A percentile compares a stretch with the other conserved stretches of the same genome.
phyloP scores from a whole-genome alignment of 1,284 basidiomycete genomes.

The Cutaneotrichosporon cavernicola region DNA sequence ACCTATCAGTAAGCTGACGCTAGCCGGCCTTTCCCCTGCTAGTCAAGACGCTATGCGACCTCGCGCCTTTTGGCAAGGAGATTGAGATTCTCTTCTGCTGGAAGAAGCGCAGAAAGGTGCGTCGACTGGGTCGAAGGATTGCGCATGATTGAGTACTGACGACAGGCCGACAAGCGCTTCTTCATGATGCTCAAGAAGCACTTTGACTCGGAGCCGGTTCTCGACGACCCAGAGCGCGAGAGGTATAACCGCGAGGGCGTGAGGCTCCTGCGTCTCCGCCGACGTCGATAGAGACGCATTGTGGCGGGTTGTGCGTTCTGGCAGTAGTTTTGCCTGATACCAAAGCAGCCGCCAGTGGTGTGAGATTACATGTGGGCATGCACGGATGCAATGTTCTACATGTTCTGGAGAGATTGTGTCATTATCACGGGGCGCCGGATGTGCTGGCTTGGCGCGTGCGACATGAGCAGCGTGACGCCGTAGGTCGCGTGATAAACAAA shows the following conservation, averaged over 20 bases:
- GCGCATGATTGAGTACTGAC: background rate
- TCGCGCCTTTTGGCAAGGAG: constrained; percentile 56
- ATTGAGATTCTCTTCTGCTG: constrained; percentile 85
- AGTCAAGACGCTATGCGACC: constrained; percentile 71
- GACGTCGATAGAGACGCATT: constrained; percentile 8
- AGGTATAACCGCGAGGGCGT: constrained; percentile 48
- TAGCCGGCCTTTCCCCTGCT: constrained; percentile 83
- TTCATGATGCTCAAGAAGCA: constrained; percentile 76
- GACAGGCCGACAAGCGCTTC: constrained; percentile 84
- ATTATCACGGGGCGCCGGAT: too few species aligned
- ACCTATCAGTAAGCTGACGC: background rate
- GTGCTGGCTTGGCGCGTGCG: too few species aligned
- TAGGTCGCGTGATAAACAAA: too few species aligned
- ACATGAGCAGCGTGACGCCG: too few species aligned
- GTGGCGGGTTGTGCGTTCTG: background rate
- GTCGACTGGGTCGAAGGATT: constrained; percentile 2
- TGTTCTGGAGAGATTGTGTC: too few species aligned
- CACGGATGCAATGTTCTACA: too few species aligned
- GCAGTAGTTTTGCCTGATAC: background rate
- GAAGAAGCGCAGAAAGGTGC: constrained; percentile 86
- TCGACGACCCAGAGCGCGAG: constrained; percentile 50
- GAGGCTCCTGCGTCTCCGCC: constrained; percentile 38
- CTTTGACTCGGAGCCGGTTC: constrained; percentile 60
- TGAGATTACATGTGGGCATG: too few species aligned
- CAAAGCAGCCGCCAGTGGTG: too few species aligned